Evolutionary conservation across 2,329 filamentous ascomycete genomes (phyloP).

Genomic region (Nothophaeocryptopus gaeumannii): DNA sequence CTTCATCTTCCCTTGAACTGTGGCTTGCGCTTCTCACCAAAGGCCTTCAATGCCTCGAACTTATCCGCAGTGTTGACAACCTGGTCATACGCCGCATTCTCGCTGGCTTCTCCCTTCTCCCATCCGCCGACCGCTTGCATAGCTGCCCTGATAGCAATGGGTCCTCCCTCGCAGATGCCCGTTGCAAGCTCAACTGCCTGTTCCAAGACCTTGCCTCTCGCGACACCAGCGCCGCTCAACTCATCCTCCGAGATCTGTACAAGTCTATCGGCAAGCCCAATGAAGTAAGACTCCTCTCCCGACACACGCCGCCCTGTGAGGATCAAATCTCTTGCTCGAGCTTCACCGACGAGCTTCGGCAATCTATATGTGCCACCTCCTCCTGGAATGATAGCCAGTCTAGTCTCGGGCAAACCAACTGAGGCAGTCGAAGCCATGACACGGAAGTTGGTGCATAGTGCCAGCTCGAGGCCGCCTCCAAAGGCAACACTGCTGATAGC

Average conservation of each 20-base stretch:
- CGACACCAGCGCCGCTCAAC: constrained; percentile 50
- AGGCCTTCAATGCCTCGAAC: constrained; percentile 82
- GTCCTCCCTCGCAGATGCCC: constrained; percentile 87
- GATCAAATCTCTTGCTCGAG: constrained; percentile 83
- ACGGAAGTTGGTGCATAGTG: constrained; percentile 83
- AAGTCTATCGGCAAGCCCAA: constrained; percentile 85
- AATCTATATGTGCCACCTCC: constrained; percentile 90
- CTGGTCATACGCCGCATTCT: constrained; percentile 80
- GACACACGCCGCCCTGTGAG: constrained; percentile 83
- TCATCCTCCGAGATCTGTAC: constrained; percentile 71
- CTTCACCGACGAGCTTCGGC: constrained; percentile 73
- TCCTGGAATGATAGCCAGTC: constrained; percentile 89
- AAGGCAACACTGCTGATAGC: constrained; percentile 83
- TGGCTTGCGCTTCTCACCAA: constrained; percentile 71
- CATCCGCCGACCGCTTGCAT: constrained; percentile 73
- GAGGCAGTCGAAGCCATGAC: constrained; percentile 76
- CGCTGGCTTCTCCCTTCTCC: constrained; percentile 66
- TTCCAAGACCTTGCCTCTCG: constrained; percentile 66
- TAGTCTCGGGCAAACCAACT: constrained; percentile 85
- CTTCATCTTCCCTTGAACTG: constrained; percentile 59
- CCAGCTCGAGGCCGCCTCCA: constrained; percentile 90
- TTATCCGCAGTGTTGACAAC: constrained; percentile 83
- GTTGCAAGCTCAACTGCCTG: constrained; percentile 75
- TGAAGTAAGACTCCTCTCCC: constrained; percentile 82
- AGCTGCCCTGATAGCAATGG: constrained; percentile 75